Percentiles rank a stretch among this genome's conserved stretches.
phyloP scores from a whole-genome alignment of 768 basidiomycete species.

The Cytidiella melzeri region DNA sequence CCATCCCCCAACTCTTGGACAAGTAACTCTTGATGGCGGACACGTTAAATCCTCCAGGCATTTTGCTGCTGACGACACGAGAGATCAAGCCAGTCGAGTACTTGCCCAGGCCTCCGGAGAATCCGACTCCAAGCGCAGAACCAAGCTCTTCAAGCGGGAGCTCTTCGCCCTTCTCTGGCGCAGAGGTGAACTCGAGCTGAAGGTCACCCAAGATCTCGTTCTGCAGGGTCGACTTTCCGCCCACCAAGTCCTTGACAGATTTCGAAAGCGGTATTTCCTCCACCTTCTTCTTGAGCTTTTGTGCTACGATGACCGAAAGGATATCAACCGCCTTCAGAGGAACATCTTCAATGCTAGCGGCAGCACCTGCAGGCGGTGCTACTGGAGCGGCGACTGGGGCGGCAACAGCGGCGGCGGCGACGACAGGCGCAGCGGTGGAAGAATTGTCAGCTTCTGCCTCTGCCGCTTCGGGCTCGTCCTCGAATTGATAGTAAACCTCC shows the following conservation, averaged over 20 bases:
- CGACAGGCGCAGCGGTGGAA: constrained; percentile 27
- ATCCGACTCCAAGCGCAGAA: constrained; percentile 72
- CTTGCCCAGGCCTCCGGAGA: constrained; percentile 86
- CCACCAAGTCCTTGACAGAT: constrained; percentile 97
- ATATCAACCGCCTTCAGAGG: constrained; percentile 91
- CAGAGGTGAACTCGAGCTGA: constrained; percentile 89
- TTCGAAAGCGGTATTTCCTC: constrained; percentile 87
- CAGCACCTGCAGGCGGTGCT: constrained; percentile 53
- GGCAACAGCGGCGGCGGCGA: constrained; percentile 36
- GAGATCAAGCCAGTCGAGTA: constrained; percentile 88
- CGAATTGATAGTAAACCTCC: constrained; percentile 97
- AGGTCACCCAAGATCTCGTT: constrained; percentile 98
- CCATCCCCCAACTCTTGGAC: constrained; percentile 93
- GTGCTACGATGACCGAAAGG: constrained; percentile 82
- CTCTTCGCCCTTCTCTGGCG: constrained; percentile 98
- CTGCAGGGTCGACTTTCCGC: constrained; percentile 97
- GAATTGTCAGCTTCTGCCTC: constrained; percentile 32
- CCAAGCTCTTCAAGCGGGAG: constrained; percentile 95
- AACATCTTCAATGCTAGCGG: constrained; percentile 76
- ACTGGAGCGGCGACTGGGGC: constrained; percentile 37
- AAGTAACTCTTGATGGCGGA: constrained; percentile 87
- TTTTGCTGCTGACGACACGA: constrained; percentile 89
- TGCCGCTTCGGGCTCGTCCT: constrained; percentile 65
- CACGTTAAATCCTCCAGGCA: constrained; percentile 98
- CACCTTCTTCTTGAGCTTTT: constrained; percentile 95